Evolutionary conservation across 2,329 filamentous ascomycete species (phyloP).

Genomic region (Sporothrix phasma): DNA sequence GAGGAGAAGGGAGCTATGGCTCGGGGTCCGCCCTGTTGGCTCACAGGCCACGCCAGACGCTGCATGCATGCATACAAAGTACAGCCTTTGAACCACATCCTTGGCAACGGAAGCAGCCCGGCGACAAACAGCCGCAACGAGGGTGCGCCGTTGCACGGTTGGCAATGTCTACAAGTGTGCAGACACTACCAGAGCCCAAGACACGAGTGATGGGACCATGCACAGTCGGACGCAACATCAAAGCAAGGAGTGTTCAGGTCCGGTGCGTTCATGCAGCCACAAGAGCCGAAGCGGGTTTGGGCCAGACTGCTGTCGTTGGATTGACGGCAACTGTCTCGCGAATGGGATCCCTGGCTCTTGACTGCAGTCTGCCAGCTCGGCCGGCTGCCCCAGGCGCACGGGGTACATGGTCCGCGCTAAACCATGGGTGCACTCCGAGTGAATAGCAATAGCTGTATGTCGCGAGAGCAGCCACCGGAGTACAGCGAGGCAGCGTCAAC

Average conservation of each 20-base stretch:
- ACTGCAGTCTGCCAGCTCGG: not conserved
- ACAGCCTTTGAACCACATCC: no score
- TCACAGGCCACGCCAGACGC: not conserved
- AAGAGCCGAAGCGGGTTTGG: not conserved
- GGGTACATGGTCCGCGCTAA: not conserved
- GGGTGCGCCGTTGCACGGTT: not conserved
- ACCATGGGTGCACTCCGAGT: not conserved
- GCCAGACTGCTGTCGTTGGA: not conserved
- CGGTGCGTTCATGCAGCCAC: no score
- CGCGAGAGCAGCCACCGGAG: not conserved
- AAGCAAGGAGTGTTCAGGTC: not conserved
- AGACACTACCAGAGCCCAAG: not conserved
- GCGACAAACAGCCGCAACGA: no score
- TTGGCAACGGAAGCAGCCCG: no score
- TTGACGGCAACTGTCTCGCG: no score
- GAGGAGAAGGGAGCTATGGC: not conserved
- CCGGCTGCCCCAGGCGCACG: not conserved
- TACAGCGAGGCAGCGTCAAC: not conserved
- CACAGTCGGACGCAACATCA: no score
- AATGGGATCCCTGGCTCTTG: not conserved
- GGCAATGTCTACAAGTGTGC: not conserved
- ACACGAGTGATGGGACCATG: not conserved
- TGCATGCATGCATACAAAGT: not conserved
- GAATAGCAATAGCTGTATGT: not conserved
- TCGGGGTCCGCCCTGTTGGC: not conserved